phyloP scores from a whole-genome alignment of 176 grass and related monocot genomes.

The Bromus sterilis region DNA sequence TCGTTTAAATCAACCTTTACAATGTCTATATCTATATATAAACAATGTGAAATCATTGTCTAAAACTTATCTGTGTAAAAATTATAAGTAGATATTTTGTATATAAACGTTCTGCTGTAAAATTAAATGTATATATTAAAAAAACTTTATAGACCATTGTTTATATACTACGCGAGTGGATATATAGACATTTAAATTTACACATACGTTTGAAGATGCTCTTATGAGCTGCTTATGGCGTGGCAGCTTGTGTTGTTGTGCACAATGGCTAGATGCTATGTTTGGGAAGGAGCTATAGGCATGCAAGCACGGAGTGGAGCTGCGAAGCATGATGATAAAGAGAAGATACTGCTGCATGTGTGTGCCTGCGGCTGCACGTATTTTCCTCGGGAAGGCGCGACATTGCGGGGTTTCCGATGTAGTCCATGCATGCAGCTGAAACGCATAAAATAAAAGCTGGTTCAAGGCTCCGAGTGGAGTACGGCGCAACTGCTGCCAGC shows the following conservation, averaged over 20 bases:
- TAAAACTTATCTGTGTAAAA: too few species aligned
- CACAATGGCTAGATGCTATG: background rate
- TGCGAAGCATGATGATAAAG: slow-evolving; percentile 8
- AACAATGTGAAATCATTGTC: too few species aligned
- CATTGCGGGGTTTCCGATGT: slow-evolving; percentile 5
- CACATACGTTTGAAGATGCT: too few species aligned
- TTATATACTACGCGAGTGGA: too few species aligned
- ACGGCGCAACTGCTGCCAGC: background rate
- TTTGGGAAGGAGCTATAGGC: background rate
- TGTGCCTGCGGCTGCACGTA: background rate
- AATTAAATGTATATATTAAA: too few species aligned
- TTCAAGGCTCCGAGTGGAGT: background rate
- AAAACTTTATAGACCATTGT: too few species aligned
- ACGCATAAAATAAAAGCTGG: background rate
- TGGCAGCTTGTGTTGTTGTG: background rate
- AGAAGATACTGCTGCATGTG: background rate
- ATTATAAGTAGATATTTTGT: too few species aligned
- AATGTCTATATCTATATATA: too few species aligned
- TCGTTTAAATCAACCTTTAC: too few species aligned
- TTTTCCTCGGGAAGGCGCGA: slow-evolving; percentile 22
- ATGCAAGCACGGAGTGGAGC: background rate
- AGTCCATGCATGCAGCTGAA: background rate
- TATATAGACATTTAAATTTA: too few species aligned
- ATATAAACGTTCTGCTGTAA: too few species aligned
- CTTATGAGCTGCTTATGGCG: background rate